Evolutionary conservation across 2,329 filamentous ascomycete genomes (phyloP).

Genomic region (Colletotrichum sp.): DNA sequence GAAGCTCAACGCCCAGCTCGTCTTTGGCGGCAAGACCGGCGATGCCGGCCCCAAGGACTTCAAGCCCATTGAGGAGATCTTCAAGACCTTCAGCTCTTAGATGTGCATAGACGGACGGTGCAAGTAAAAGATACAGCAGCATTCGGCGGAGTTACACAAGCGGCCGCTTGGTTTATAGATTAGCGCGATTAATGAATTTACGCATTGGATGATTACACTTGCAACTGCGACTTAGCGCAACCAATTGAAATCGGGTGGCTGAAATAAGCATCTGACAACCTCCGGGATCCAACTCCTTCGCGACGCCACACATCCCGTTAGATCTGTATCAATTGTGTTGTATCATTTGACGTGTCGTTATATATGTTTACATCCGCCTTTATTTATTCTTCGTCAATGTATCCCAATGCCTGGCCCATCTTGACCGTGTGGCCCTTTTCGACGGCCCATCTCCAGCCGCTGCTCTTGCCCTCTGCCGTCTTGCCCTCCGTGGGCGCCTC

Average conservation of each 20-base stretch:
- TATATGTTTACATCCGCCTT: slow-evolving; percentile 1
- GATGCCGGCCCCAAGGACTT: slow-evolving; percentile 68
- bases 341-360: not conserved
- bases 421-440: slow-evolving; percentile 87
- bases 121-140: not conserved
- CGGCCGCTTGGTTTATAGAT: not conserved
- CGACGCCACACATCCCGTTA: not conserved
- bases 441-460: slow-evolving; percentile 84
- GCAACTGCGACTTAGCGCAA: not conserved
- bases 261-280: slow-evolving; percentile 1
- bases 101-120: not conserved
- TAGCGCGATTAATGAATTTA: slow-evolving; percentile 13
- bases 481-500: slow-evolving; percentile 70
- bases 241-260: not conserved
- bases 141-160: slow-evolving; percentile 1
- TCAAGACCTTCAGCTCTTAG: slow-evolving; percentile 68
- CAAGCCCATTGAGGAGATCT: slow-evolving; percentile 67
- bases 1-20: slow-evolving; percentile 82
- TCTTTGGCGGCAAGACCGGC: slow-evolving; percentile 73
- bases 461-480: slow-evolving; percentile 50
- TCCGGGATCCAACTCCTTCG: not conserved
- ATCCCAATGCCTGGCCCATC: slow-evolving; percentile 86
- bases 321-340: not conserved
- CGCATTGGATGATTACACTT: slow-evolving; percentile 8
- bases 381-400: slow-evolving; percentile 62